Evolutionary conservation across 352 stramenopile genomes (phyloP), one percentile per base, ranked within the genome.

Genomic region (Globisporangium camurandrum): DNA sequence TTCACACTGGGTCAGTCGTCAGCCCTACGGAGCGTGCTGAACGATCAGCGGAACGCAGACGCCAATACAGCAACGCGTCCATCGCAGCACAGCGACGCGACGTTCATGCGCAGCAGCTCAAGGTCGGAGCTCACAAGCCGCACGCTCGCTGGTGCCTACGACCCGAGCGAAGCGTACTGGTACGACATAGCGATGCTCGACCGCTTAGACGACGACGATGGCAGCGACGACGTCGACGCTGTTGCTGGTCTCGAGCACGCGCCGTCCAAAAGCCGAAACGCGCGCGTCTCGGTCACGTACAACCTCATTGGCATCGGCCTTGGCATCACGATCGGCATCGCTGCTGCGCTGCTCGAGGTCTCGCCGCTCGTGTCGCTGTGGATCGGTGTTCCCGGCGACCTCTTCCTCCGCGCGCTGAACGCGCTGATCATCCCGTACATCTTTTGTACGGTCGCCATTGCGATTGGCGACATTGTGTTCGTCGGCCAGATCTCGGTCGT

Each of bases 321-420:
- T 7, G 73, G 77, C 12, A 64, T 80, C 8, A 39, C 67, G 1
- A 17, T 81, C 1, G 80, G 77, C 2, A 52, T 89, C 20, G 67
- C 34, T 0, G 59, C 88, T 0, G 75, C 77, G 12, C 54, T 62
- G 2, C 11, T 83, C 7, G 54, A 69, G n/a, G 57, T 85, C 8
- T 78, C 69, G 1, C n/a, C 57, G 6, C 38, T 77, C 2, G 54
- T 60, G 0, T 68, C 71, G 7, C 49, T 70, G 33, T 86, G 74
- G 76, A 71, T 93, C 20, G 61, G 69, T 17, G 53, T 91, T 16
- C 82, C 82, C 0, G 79, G 82, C 1, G 71, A 91, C 9, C 57
- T 93, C 38, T 93, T 91, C 54, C 54, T 89, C 7, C 71, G 82
- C 24, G 82, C 76, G 6, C 61, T 91, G 28, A 89, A 85, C 55